phyloP scores from a whole-genome alignment of 148 eudicot genomes.

The Pouteria glomerata region DNA sequence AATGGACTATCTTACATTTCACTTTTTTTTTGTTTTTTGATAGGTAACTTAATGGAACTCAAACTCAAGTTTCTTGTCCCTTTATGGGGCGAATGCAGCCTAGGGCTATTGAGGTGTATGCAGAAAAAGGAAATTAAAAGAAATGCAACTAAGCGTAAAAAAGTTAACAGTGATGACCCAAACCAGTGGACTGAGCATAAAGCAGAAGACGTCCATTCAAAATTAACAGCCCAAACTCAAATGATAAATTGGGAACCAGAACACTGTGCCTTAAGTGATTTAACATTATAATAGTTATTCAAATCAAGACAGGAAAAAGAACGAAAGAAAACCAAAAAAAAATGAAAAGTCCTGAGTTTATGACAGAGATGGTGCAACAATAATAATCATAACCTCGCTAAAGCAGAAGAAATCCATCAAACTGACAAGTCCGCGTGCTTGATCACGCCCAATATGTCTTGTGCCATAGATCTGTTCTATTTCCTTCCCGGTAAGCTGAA shows the following conservation, averaged over 20 bases:
- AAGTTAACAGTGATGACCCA: not conserved
- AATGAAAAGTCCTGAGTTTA: not conserved
- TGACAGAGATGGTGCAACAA: not conserved
- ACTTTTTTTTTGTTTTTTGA: too few species aligned
- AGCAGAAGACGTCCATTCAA: not conserved
- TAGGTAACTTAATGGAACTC: too few species aligned
- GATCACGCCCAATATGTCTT: slow-evolving; percentile 93
- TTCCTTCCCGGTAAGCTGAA: slow-evolving; percentile 73
- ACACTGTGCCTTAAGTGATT: not conserved
- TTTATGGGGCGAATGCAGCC: too few species aligned
- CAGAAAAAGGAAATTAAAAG: too few species aligned
- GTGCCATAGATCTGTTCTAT: slow-evolving; percentile 83
- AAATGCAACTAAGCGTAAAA: not conserved
- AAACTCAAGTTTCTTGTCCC: too few species aligned
- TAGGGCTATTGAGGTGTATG: too few species aligned
- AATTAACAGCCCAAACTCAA: not conserved
- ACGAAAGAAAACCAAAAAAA: not conserved
- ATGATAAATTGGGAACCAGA: not conserved
- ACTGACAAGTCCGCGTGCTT: slow-evolving; percentile 86
- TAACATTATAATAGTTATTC: not conserved
- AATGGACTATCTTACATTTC: not conserved
- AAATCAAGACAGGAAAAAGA: slow-evolving; percentile 5
- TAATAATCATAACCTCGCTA: slow-evolving; percentile 64
- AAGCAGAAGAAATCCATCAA: slow-evolving; percentile 99
- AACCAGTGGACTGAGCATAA: not conserved